Conservation (phyloP, 257 asterid genomes). For the Scutellaria minor region DNA sequence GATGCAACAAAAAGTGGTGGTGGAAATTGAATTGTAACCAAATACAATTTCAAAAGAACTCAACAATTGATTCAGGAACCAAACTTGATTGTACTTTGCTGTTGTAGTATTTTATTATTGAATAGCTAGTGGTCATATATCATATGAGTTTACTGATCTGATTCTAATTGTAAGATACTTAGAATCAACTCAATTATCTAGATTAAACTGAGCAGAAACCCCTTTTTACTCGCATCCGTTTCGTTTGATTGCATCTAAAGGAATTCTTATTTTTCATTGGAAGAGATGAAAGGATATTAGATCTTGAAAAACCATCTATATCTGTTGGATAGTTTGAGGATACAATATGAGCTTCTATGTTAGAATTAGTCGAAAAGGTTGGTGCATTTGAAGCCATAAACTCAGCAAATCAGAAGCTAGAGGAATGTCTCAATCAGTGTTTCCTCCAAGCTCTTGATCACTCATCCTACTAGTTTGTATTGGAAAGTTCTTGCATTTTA, state of each 20-base stretch:
- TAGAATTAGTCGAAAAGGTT: neutral
- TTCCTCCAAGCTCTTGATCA: neutral
- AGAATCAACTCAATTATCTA: neutral
- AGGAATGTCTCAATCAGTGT: neutral
- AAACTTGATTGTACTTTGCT: neutral
- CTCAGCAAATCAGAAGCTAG: conserved; percentile 5
- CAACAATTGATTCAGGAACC: neutral
- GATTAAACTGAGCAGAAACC: neutral
- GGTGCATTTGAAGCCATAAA: conserved; percentile 25
- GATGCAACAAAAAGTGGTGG: neutral
- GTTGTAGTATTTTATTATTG: too few species aligned
- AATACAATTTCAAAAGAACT: too few species aligned
- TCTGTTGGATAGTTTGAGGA: too few species aligned
- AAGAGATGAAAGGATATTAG: neutral
- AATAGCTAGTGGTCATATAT: too few species aligned
- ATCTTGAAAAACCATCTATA: neutral
- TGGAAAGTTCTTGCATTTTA: neutral
- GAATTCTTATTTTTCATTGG: neutral
- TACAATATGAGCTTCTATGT: too few species aligned
- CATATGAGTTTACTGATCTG: too few species aligned
- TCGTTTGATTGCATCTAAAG: neutral
- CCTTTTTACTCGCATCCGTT: neutral
- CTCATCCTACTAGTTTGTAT: neutral
- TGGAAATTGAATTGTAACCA: too few species aligned
- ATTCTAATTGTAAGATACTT: neutral